Conservation (phyloP, 805 yeast genomes). For the Starmerella bacillaris region DNA sequence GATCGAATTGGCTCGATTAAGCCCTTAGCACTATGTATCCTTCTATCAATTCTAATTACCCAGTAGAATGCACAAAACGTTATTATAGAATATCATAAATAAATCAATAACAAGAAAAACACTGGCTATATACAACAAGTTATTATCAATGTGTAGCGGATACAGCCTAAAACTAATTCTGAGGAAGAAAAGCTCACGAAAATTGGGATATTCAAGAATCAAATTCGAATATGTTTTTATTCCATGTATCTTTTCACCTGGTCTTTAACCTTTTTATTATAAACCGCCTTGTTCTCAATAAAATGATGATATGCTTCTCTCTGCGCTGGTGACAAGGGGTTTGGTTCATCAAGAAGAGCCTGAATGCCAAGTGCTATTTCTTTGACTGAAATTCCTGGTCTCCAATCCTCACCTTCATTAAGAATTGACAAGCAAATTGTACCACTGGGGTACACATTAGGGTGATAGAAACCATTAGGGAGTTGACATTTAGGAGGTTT, state of each 20-base stretch:
- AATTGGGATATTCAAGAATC: no score
- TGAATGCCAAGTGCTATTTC: constrained; percentile 85
- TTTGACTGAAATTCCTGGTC: constrained; percentile 85
- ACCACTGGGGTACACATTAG: constrained; percentile 94
- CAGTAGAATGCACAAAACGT: no score
- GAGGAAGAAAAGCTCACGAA: no score
- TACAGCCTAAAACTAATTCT: no score
- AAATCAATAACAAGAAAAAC: no score
- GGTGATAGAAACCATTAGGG: constrained; percentile 84
- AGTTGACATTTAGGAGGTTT: constrained; percentile 91
- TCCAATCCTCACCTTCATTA: constrained; percentile 68
- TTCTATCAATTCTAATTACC: no score
- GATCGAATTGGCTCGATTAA: no score
- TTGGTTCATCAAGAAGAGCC: constrained; percentile 75
- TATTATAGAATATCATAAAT: no score
- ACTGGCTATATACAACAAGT: no score
- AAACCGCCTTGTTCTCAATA: constrained; percentile 44
- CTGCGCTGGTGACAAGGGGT: constrained; percentile 93
- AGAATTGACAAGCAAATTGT: constrained; percentile 83
- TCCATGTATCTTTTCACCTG: constrained; percentile 67
- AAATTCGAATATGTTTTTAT: no score
- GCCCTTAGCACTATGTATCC: no score
- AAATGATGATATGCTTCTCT: constrained; percentile 66
- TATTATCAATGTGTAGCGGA: no score
- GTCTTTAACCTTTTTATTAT: constrained; percentile 59